Conservation (phyloP, 257 asterid species). For the Solanum sejunctum region DNA sequence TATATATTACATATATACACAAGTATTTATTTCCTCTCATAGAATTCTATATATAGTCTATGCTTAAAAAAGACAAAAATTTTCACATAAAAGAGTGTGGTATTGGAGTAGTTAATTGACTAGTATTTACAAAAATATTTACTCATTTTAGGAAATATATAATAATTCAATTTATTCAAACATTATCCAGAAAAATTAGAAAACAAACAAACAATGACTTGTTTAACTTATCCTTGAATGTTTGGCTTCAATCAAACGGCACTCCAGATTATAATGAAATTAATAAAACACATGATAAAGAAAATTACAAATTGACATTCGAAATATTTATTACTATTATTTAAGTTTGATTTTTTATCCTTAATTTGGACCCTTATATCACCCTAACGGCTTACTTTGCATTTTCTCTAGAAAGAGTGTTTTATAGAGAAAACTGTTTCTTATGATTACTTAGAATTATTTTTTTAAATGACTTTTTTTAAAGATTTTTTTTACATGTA, state of each 20-base stretch:
- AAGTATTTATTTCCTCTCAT: no score
- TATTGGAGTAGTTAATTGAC: not conserved
- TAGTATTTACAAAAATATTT: not conserved
- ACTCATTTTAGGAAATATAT: not conserved
- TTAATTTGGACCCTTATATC: not conserved
- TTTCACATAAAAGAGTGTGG: not conserved
- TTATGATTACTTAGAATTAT: no score
- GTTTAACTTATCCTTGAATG: not conserved
- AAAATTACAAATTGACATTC: not conserved
- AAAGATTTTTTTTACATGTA: no score
- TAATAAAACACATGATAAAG: not conserved
- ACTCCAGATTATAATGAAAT: not conserved
- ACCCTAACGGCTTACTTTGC: not conserved
- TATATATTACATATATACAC: no score
- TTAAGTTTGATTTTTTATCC: not conserved
- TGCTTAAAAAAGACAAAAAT: not conserved
- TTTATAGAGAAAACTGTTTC: no score
- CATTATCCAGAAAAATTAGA: not conserved
- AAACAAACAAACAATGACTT: not conserved
- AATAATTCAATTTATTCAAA: not conserved
- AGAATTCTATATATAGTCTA: not conserved
- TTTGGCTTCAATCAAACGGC: not conserved
- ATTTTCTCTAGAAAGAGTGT: not conserved
- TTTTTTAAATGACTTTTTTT: no score
- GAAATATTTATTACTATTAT: not conserved